Percentiles rank a stretch among this genome's conserved stretches.
Evolutionary conservation across 352 stramenopile genomes (phyloP).

Genomic region (Aphanomyces euteiches): DNA sequence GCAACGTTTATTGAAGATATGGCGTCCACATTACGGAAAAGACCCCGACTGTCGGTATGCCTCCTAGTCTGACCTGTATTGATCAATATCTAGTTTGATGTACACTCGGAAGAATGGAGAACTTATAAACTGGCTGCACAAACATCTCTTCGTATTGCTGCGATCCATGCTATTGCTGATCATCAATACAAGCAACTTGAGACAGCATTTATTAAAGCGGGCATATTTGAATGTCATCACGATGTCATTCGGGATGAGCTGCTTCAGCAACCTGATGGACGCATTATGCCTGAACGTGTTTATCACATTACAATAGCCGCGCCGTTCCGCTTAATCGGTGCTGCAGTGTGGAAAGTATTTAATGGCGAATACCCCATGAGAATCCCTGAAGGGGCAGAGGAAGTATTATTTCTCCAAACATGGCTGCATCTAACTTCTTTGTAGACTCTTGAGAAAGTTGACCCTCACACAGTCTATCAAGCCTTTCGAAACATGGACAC

Average conservation of each 20-base stretch:
- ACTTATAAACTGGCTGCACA: constrained; percentile 10
- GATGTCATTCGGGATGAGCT: not conserved
- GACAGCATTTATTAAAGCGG: not conserved
- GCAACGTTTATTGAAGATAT: constrained; percentile 5
- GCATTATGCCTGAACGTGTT: not conserved
- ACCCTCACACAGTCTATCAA: not conserved
- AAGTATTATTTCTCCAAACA: not conserved
- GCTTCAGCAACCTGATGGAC: not conserved
- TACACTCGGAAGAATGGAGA: not conserved
- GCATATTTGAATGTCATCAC: not conserved
- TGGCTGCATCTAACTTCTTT: not conserved
- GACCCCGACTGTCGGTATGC: not conserved
- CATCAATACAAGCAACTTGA: not conserved
- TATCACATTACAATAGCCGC: constrained; percentile 1
- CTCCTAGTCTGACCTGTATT: not conserved
- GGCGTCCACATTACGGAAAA: not conserved
- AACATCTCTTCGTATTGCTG: not conserved
- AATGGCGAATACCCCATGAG: not conserved
- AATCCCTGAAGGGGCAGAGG: not conserved
- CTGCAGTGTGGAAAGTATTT: constrained; percentile 1
- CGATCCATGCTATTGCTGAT: constrained; percentile 17
- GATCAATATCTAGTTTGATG: not conserved
- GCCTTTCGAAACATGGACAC: not conserved
- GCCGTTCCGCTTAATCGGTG: not conserved
- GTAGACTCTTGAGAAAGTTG: not conserved